These are phyloP conservation scores for Macroventuria anomochaeta DNA, from an alignment of 2,329 filamentous ascomycete species.

Conservation along the genomic window DNA sequence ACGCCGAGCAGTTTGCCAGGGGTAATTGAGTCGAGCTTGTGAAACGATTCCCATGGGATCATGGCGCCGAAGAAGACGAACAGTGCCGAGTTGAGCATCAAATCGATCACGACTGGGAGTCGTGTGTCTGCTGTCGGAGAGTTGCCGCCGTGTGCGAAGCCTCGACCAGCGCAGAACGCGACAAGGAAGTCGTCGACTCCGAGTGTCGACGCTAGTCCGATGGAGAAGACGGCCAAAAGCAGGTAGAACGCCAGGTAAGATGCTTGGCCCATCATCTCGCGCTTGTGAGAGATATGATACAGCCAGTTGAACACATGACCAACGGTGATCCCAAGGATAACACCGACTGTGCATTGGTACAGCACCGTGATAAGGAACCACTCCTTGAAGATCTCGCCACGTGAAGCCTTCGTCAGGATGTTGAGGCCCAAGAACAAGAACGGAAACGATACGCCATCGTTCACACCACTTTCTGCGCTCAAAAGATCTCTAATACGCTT, in stretches of 20 bases:
- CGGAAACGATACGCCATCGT: slow-evolving; percentile 63
- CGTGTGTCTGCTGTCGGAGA: slow-evolving; percentile 55
- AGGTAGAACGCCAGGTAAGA: slow-evolving; percentile 64
- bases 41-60: slow-evolving; percentile 59
- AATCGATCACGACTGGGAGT: slow-evolving; percentile 59
- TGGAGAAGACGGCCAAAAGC: slow-evolving; percentile 59
- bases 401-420: slow-evolving; percentile 50
- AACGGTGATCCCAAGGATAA: slow-evolving; percentile 56
- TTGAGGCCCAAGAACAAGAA: slow-evolving; percentile 63
- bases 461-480: slow-evolving; percentile 62
- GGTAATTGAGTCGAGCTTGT: slow-evolving; percentile 45
- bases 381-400: slow-evolving; percentile 54
- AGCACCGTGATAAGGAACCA: slow-evolving; percentile 62
- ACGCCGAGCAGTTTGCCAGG: slow-evolving; percentile 54
- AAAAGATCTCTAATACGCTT: slow-evolving; percentile 59
- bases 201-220: slow-evolving; percentile 60
- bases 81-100: slow-evolving; percentile 63
- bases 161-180: slow-evolving; percentile 62
- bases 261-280: slow-evolving; percentile 56
- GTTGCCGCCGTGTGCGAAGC: slow-evolving; percentile 62
- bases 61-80: slow-evolving; percentile 64
- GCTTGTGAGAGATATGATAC: slow-evolving; percentile 55
- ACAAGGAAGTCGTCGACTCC: slow-evolving; percentile 64
- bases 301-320: slow-evolving; percentile 57
- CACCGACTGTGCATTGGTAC: slow-evolving; percentile 61